phyloP scores from a whole-genome alignment of 2,329 filamentous ascomycete genomes.

The Chaetoscypha palmicola region DNA sequence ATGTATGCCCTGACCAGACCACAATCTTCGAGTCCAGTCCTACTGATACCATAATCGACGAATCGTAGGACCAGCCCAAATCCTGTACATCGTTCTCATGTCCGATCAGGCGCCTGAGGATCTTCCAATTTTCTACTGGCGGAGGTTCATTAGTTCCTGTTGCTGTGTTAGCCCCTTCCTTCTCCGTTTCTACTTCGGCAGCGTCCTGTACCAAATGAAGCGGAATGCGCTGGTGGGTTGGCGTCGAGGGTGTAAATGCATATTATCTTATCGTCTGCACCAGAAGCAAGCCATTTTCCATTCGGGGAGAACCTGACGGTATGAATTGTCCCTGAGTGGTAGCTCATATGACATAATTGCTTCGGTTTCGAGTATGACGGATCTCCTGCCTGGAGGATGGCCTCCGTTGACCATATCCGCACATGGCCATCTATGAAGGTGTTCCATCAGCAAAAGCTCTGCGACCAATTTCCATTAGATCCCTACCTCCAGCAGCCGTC shows the following conservation, averaged over 20 bases:
- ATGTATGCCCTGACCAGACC: slow-evolving; percentile 95
- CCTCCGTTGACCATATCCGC: slow-evolving; percentile 94
- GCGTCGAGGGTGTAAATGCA: slow-evolving; percentile 87
- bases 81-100: slow-evolving; percentile 99
- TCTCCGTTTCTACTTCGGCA: neutral
- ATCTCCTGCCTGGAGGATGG: slow-evolving; percentile 75
- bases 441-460: slow-evolving; percentile 20
- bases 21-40: slow-evolving; percentile 97
- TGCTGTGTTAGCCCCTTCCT: neutral
- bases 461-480: neutral
- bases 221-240: slow-evolving; percentile 66
- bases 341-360: slow-evolving; percentile 96
- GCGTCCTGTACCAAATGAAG: slow-evolving; percentile 63
- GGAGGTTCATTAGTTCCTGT: slow-evolving; percentile 75
- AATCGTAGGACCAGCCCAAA: slow-evolving; percentile 93
- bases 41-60: slow-evolving; percentile 90
- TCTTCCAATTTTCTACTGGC: slow-evolving; percentile 96
- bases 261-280: slow-evolving; percentile 97
- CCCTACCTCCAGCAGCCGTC: slow-evolving; percentile 82
- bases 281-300: slow-evolving; percentile 89
- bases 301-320: slow-evolving; percentile 95
- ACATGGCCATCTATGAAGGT: slow-evolving; percentile 73
- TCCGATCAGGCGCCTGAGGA: slow-evolving; percentile 83
- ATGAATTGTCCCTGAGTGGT: slow-evolving; percentile 95
- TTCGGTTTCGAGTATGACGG: slow-evolving; percentile 68